Evolutionary conservation across 2,329 filamentous ascomycete species (phyloP).

Genomic region (Clarireedia monteithiana): DNA sequence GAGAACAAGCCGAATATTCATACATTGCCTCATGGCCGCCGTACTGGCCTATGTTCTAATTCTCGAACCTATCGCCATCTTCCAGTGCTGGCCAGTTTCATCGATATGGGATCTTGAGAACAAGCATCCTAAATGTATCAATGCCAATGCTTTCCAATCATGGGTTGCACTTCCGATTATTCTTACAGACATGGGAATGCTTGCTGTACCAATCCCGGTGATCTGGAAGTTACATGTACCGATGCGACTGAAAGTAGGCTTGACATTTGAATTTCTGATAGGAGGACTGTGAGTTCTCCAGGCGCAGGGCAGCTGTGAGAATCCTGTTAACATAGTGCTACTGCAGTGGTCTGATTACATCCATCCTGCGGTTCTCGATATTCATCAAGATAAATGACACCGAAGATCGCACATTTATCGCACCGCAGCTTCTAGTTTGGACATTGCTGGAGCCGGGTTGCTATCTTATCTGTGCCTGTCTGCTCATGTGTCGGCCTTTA

Average conservation of each 20-base stretch:
- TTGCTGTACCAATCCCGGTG: neutral
- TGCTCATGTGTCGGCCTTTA: neutral
- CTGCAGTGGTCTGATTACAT: neutral
- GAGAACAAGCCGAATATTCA: neutral
- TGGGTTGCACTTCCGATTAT: neutral
- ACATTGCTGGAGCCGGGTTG: neutral
- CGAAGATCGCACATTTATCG: neutral
- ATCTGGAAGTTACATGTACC: neutral
- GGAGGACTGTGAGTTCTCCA: neutral
- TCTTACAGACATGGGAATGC: neutral
- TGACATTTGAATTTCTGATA: neutral
- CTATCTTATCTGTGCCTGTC: neutral
- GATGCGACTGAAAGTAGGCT: neutral
- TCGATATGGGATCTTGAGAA: neutral
- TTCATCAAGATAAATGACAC: neutral
- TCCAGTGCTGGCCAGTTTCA: neutral
- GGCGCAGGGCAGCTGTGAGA: neutral
- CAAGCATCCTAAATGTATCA: neutral
- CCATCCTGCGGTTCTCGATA: neutral
- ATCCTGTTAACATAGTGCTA: neutral
- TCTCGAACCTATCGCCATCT: neutral
- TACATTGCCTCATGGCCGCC: neutral
- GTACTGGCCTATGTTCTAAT: neutral
- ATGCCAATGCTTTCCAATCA: neutral
- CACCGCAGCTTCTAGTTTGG: neutral